A percentile compares a stretch with the other conserved stretches of the same genome.
These are phyloP conservation scores for Pseudocercospora macadamiae DNA, from an alignment of 2,329 filamentous ascomycete genomes.

Conservation along the genomic window DNA sequence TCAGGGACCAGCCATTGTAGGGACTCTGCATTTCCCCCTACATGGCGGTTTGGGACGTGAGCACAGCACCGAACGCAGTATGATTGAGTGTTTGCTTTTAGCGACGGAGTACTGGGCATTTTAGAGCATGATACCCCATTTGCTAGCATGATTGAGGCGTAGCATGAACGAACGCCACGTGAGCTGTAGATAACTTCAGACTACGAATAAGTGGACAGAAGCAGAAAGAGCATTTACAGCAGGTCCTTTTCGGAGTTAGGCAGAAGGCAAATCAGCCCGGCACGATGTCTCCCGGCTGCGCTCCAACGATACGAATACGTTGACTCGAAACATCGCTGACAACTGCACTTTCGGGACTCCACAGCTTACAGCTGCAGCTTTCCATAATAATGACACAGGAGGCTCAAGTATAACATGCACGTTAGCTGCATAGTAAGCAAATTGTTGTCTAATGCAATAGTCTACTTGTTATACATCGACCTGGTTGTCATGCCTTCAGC, in stretches of 20 bases:
- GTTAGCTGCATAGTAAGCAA: no score
- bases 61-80: not conserved
- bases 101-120: not conserved
- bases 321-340: not conserved
- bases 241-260: not conserved
- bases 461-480: no score
- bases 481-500: no score
- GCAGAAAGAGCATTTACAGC: not conserved
- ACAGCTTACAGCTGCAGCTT: not conserved
- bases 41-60: not conserved
- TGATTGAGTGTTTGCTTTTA: not conserved
- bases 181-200: not conserved
- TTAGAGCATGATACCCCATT: conserved; percentile 3
- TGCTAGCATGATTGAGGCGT: not conserved
- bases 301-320: not conserved
- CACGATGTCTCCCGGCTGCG: not conserved
- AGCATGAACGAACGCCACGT: not conserved
- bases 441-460: no score
- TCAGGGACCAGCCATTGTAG: conserved; percentile 28
- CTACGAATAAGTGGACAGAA: not conserved
- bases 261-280: no score
- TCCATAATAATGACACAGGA: no score
- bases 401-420: no score
- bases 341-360: not conserved
- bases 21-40: not conserved